phyloP scores from a whole-genome alignment of 306 rosid species.

The Quercus robur region DNA sequence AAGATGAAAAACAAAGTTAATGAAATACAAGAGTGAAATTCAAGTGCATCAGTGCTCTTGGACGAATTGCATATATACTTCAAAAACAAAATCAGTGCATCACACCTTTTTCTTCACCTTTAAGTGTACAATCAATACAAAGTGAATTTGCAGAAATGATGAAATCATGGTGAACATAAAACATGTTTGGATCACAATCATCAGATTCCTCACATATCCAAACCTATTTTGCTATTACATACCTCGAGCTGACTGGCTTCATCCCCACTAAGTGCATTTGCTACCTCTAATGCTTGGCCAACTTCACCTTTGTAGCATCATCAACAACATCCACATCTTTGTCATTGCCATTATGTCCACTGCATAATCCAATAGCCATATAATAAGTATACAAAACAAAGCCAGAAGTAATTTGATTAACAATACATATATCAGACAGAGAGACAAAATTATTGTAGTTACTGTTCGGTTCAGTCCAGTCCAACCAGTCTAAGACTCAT shows the following conservation, averaged over 20 bases:
- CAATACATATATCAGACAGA: too few species aligned
- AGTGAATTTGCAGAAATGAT: constrained; percentile 69
- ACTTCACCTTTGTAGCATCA: constrained; percentile 18
- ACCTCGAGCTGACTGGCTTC: constrained; percentile 67
- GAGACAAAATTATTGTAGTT: too few species aligned
- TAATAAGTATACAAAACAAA: neutral
- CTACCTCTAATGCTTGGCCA: constrained; percentile 57
- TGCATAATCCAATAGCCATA: constrained; percentile 13
- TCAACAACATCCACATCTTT: constrained; percentile 28
- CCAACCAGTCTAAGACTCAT: too few species aligned
- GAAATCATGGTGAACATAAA: constrained; percentile 61
- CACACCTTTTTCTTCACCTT: constrained; percentile 80
- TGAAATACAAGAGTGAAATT: neutral
- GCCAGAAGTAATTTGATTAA: neutral
- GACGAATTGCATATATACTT: neutral
- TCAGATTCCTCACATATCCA: constrained; percentile 60
- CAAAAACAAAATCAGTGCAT: neutral
- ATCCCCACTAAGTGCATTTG: constrained; percentile 61
- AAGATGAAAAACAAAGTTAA: neutral
- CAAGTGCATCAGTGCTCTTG: neutral
- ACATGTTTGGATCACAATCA: constrained; percentile 57
- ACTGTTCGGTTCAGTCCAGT: too few species aligned
- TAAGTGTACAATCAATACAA: constrained; percentile 83
- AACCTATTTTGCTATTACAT: constrained; percentile 44
- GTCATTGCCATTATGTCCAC: constrained; percentile 36